These are phyloP conservation scores for Fusarium mexicanum DNA, from an alignment of 2,329 filamentous ascomycete genomes.

Conservation along the genomic window DNA sequence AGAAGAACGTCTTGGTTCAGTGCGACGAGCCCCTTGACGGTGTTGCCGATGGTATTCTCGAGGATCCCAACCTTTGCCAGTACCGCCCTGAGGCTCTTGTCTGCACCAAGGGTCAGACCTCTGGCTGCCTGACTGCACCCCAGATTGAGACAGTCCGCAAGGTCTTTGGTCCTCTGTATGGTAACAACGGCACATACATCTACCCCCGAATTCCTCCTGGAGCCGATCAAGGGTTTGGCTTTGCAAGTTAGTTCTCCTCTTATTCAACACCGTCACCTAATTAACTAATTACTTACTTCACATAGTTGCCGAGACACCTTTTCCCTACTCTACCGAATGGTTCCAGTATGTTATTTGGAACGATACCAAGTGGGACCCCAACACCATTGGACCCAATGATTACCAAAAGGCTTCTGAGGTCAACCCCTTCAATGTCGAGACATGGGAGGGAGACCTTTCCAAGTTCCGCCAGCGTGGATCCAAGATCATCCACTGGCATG, in stretches of 20 bases:
- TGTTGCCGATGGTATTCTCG: constrained; percentile 59
- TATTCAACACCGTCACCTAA: too few relatives aligned
- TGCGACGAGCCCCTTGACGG: constrained; percentile 61
- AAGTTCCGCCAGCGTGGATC: constrained; percentile 52
- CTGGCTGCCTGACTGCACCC: constrained; percentile 8
- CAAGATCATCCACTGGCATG: constrained; percentile 60
- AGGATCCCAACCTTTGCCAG: constrained; percentile 56
- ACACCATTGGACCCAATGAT: constrained; percentile 49
- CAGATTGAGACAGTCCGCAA: constrained; percentile 20
- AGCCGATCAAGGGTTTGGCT: constrained; percentile 46
- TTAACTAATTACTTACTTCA: too few relatives aligned
- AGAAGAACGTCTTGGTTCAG: constrained; percentile 55
- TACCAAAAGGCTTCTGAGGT: constrained; percentile 48
- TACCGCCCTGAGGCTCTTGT: constrained; percentile 54
- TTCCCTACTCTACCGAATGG: constrained; percentile 40
- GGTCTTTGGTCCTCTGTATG: constrained; percentile 29
- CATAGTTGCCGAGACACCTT: neutral
- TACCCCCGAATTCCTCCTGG: constrained; percentile 30
- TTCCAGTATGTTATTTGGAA: constrained; percentile 54
- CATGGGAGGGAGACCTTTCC: constrained; percentile 52
- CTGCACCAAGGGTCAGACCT: constrained; percentile 41
- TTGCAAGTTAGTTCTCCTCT: neutral
- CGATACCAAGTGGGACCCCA: constrained; percentile 46
- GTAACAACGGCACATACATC: constrained; percentile 44
- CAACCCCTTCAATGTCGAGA: constrained; percentile 35